Evolutionary conservation across 2,329 filamentous ascomycete species (phyloP).

Genomic region (Helotiales sp.): DNA sequence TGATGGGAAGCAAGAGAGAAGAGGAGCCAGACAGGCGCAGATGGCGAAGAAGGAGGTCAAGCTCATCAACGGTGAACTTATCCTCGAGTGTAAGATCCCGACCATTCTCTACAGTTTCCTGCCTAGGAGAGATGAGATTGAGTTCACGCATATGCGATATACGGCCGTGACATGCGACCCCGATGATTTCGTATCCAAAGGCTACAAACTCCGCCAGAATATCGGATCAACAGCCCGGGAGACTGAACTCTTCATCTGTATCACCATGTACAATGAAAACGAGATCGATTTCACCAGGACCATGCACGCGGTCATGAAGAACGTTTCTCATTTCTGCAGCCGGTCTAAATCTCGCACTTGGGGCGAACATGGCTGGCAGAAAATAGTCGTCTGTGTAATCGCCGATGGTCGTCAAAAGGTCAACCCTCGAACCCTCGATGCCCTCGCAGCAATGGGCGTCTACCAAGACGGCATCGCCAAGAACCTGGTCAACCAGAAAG

Average conservation of each 20-base stretch:
- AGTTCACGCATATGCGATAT: constrained; percentile 99
- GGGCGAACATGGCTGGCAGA: constrained; percentile 98
- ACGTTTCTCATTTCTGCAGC: constrained; percentile 95
- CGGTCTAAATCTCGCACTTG: constrained; percentile 91
- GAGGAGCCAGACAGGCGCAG: constrained; percentile 84
- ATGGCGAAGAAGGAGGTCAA: constrained; percentile 94
- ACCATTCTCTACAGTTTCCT: constrained; percentile 98
- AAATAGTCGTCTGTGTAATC: constrained; percentile 97
- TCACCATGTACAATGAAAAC: constrained; percentile 99
- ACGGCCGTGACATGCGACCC: constrained; percentile 98
- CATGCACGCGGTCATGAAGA: constrained; percentile 99
- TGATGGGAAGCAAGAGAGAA: constrained; percentile 81
- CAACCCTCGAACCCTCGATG: constrained; percentile 90
- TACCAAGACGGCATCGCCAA: constrained; percentile 99
- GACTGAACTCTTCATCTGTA: constrained; percentile 93
- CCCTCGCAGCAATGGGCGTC: constrained; percentile 92
- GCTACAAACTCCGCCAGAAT: constrained; percentile 91
- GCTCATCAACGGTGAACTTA: constrained; percentile 95
- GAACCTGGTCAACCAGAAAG: constrained; percentile 94
- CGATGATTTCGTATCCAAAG: constrained; percentile 85
- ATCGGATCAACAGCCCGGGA: constrained; percentile 84
- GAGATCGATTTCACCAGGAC: constrained; percentile 96
- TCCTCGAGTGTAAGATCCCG: constrained; percentile 98
- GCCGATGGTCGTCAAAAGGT: constrained; percentile 94
- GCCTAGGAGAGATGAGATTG: constrained; percentile 87